Evolutionary conservation across 1,284 basidiomycete species (phyloP), one percentile per base, ranked within the genome.

Genomic region (Violaceomyces palustris): DNA sequence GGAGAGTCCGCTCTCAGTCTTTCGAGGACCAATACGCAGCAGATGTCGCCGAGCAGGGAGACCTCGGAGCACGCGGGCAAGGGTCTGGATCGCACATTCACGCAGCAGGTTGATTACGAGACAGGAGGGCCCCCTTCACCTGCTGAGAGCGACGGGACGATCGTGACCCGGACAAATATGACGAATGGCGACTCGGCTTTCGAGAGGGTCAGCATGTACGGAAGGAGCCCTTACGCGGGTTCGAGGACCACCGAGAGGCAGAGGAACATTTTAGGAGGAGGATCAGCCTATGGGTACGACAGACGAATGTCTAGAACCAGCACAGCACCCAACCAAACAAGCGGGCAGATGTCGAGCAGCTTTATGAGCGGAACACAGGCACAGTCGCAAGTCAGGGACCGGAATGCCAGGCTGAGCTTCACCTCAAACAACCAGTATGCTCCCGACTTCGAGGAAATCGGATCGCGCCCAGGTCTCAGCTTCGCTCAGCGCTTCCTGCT

Each of bases 401-500:
- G 18, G 11, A 5, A 4, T 8, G 52, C 52, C 6, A 39, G 57
- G 17, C 41, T 30, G 32, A 51, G 49, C 10, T 55, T 50, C 39
- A 46, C 49, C 4, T 53, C 47, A 10, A 44, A 44, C 28, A 58
- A 37, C 19, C 51, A 58, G 26, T 68, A 68, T 38, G 66, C 66
- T 3, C 66, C 66, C 11, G 66, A 68, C 31, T 66, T 68, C 38
- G 66, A 68, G 19, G 61, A 67, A 31, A 53, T 67, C 21, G 63
- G 61, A 1, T 42, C 46, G 21, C 35, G 56, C 10, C 50, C 56
- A 3, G 47, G 50, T 0, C 30, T 59, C 18, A 68, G 55, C 64
- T 88, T 97, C 61, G 87, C 92, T 0, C 88, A 96, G 69, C 59
- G 74, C 38, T 75, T 74, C 42, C 42, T 74, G 35, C 45, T 72